These are phyloP conservation scores for Henningerozyma blattae DNA, from an alignment of 805 yeast genomes.

Conservation along the genomic window DNA sequence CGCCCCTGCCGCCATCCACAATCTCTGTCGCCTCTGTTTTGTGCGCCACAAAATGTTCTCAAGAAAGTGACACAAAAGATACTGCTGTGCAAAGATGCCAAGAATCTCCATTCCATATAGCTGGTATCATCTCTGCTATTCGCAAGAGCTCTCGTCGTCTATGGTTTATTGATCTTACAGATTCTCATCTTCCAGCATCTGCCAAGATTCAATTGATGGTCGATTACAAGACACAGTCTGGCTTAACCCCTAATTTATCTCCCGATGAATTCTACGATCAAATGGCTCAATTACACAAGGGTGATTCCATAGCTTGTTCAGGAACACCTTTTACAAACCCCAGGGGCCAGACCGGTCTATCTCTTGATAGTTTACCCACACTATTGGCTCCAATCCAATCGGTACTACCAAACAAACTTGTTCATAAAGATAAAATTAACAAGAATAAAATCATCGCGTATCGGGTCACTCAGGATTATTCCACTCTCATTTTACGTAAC, in stretches of 20 bases:
- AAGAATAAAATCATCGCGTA: slow-evolving; percentile 66
- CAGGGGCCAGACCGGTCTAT: slow-evolving; percentile 57
- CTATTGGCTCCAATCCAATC: slow-evolving; percentile 41
- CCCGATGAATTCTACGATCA: neutral
- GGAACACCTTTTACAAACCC: neutral
- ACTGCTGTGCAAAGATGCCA: no score
- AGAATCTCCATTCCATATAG: no score
- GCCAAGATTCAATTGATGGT: neutral
- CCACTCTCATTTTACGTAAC: slow-evolving; percentile 39
- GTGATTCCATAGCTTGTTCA: neutral
- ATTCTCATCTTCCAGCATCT: neutral
- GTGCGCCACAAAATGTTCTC: no score
- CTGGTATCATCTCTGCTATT: neutral
- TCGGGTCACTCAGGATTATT: slow-evolving; percentile 38
- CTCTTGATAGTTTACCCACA: no score
- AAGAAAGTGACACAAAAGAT: no score
- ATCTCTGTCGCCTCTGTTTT: no score
- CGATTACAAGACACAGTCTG: slow-evolving; percentile 18
- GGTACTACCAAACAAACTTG: slow-evolving; percentile 60
- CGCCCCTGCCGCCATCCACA: no score
- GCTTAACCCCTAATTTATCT: no score
- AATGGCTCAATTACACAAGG: neutral
- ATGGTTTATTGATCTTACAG: slow-evolving; percentile 20
- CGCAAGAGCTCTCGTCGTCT: slow-evolving; percentile 20
- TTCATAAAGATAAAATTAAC: slow-evolving; percentile 44